phyloP scores from a whole-genome alignment of 345 rosid species.

The Chamaenerion angustifolium region DNA sequence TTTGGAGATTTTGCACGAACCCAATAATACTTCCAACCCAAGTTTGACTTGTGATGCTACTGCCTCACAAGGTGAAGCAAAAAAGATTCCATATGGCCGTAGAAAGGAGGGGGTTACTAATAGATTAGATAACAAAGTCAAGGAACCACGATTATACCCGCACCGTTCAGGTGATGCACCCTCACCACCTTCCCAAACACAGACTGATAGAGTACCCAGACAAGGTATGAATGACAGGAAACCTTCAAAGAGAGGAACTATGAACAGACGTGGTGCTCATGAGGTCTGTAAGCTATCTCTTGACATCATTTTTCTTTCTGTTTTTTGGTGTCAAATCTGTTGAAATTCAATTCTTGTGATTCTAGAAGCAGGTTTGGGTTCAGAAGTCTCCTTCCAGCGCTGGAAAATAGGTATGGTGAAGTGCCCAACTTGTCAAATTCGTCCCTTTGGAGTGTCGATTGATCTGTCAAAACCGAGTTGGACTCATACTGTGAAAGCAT shows the following conservation, averaged over 20 bases:
- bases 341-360: slow-evolving; percentile 4
- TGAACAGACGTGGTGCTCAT: slow-evolving; percentile 7
- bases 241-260: slow-evolving; percentile 24
- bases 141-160: too few species aligned
- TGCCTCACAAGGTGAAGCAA: neutral
- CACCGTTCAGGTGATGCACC: slow-evolving; percentile 28
- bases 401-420: slow-evolving; percentile 7
- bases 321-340: neutral
- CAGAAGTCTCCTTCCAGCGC: slow-evolving; percentile 43
- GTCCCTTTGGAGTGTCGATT: too few species aligned
- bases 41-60: slow-evolving; percentile 1
- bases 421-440: too few species aligned
- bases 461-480: too few species aligned
- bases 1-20: slow-evolving; percentile 25
- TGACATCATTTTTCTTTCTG: neutral
- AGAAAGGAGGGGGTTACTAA: too few species aligned
- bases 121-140: too few species aligned
- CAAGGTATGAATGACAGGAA: slow-evolving; percentile 25
- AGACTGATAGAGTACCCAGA: slow-evolving; percentile 13
- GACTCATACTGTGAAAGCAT: too few species aligned
- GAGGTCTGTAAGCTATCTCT: slow-evolving; percentile 28
- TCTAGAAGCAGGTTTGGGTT: slow-evolving; percentile 61
- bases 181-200: neutral
- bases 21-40: slow-evolving; percentile 15
- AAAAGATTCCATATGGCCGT: neutral